Conservation (phyloP, 768 basidiomycete species). For the Boletus edulis region DNA sequence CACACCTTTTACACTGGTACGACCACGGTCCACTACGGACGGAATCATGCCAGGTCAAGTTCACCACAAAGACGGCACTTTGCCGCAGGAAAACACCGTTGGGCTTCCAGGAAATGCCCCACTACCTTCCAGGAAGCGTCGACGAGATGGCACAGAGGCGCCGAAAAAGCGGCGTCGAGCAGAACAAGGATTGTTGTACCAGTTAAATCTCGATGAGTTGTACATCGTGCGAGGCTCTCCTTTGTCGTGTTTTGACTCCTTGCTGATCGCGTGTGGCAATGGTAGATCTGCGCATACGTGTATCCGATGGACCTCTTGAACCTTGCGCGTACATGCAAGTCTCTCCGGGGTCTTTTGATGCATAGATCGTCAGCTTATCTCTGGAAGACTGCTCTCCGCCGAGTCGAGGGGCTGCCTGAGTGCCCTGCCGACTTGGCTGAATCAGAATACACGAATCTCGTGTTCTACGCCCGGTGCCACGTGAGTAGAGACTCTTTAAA, state of each 20-base stretch:
- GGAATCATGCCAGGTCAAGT: neutral
- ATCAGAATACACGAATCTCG: constrained; percentile 43
- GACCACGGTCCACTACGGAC: neutral
- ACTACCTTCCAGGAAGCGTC: constrained; percentile 1
- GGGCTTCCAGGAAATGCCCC: neutral
- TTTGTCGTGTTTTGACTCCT: neutral
- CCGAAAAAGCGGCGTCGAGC: constrained; percentile 9
- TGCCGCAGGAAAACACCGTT: neutral
- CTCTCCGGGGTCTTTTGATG: constrained; percentile 40
- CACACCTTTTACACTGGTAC: constrained; percentile 13
- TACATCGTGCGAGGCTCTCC: constrained; percentile 12
- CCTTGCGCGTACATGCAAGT: constrained; percentile 41
- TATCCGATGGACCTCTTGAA: constrained; percentile 33
- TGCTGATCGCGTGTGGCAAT: neutral
- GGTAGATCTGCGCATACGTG: constrained; percentile 40
- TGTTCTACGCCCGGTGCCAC: constrained; percentile 31
- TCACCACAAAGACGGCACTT: neutral
- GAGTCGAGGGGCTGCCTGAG: constrained; percentile 38
- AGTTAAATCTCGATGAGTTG: constrained; percentile 22
- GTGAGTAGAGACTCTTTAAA: neutral
- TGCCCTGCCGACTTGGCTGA: constrained; percentile 47
- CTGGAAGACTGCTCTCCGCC: constrained; percentile 28
- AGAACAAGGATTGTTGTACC: constrained; percentile 5
- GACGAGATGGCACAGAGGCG: neutral
- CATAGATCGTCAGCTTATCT: constrained; percentile 25